phyloP scores from a whole-genome alignment of 1,139 yeast species.

The Pichia sp. region DNA sequence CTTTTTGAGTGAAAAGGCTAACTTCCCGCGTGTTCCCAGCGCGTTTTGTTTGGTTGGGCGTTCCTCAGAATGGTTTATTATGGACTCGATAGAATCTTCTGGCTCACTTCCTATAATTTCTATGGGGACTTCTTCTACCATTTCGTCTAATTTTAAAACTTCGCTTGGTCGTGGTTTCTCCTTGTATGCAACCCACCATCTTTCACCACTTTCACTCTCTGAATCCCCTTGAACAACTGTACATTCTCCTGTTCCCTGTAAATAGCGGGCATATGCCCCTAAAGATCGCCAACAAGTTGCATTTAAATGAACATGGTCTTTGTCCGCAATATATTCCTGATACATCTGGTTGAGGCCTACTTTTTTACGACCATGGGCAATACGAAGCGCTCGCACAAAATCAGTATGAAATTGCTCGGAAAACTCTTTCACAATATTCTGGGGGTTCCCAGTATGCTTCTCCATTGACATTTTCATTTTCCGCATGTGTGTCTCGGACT shows the following conservation, averaged over 20 bases:
- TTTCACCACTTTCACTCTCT: conserved; percentile 21
- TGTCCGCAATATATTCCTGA: conserved; percentile 76
- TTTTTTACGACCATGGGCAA: conserved; percentile 74
- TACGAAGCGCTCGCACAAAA: conserved; percentile 56
- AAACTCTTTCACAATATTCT: conserved; percentile 51
- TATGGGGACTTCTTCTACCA: no score
- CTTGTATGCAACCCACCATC: not conserved
- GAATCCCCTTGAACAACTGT: conserved; percentile 26
- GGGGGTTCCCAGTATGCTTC: conserved; percentile 31
- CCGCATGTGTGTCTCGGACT: conserved; percentile 68
- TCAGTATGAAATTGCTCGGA: conserved; percentile 56
- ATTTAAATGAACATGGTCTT: conserved; percentile 83
- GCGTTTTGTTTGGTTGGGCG: not conserved
- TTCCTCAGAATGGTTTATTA: no score
- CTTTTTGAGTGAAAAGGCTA: conserved; percentile 1
- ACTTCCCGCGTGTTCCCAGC: not conserved
- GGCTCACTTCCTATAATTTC: no score
- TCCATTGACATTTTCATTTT: conserved; percentile 35
- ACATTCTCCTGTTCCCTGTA: conserved; percentile 31
- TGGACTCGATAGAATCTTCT: no score
- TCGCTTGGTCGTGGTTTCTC: not conserved
- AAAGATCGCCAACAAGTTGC: conserved; percentile 76
- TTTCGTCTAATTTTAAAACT: not conserved
- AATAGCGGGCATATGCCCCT: conserved; percentile 59
- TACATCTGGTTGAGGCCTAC: conserved; percentile 81